These are phyloP conservation scores for Monosporascus sp. DNA, from an alignment of 2,329 filamentous ascomycete species.

Conservation along the genomic window DNA sequence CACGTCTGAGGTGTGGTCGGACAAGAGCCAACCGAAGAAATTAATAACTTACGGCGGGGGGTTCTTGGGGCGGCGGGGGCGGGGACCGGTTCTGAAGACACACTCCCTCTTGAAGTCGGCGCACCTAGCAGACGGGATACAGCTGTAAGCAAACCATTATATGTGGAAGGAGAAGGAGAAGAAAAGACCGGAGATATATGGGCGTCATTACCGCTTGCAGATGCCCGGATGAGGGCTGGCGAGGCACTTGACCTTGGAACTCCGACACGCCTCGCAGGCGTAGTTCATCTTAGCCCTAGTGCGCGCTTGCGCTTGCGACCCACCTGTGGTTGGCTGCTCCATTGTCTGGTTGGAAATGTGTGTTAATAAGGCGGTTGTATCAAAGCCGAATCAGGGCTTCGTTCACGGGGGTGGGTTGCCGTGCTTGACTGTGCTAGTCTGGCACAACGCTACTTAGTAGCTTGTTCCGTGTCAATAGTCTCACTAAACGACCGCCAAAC, in stretches of 20 bases:
- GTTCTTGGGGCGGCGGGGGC: slow-evolving; percentile 41
- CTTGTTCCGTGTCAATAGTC: too few species aligned
- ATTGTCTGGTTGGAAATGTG: slow-evolving; percentile 2
- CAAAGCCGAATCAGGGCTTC: too few species aligned
- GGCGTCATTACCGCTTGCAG: slow-evolving; percentile 41
- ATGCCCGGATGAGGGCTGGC: slow-evolving; percentile 40
- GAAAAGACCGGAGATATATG: slow-evolving; percentile 2
- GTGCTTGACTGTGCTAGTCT: too few species aligned
- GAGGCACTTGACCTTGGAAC: slow-evolving; percentile 49
- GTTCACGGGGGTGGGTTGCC: too few species aligned
- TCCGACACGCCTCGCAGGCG: slow-evolving; percentile 49
- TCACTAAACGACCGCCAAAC: too few species aligned
- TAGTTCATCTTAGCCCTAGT: slow-evolving; percentile 31
- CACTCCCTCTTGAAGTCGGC: slow-evolving; percentile 48
- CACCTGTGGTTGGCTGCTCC: slow-evolving; percentile 6
- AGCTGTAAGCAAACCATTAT: too few species aligned
- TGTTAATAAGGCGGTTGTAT: background rate
- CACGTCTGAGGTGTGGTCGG: slow-evolving; percentile 1
- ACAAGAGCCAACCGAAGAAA: background rate
- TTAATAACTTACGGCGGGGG: slow-evolving; percentile 34
- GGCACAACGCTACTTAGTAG: too few species aligned
- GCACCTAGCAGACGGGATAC: slow-evolving; percentile 32
- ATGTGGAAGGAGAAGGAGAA: background rate
- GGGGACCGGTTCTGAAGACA: slow-evolving; percentile 43
- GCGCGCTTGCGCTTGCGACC: slow-evolving; percentile 8